Conservation (phyloP, 108 stramenopile genomes). For the Cyclostephanos tholiformis region DNA sequence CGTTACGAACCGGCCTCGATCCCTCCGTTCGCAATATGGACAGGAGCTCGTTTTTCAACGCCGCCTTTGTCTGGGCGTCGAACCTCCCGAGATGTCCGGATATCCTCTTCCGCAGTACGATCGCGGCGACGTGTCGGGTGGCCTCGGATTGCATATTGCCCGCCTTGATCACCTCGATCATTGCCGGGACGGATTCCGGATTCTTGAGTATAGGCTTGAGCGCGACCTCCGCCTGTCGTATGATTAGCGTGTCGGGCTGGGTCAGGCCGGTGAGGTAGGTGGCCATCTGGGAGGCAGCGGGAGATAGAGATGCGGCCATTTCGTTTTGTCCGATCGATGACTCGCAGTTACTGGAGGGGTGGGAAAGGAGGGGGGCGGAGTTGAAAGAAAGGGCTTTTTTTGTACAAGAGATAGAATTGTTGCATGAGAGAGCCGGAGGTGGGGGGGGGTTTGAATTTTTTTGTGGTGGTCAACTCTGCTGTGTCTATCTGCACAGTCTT, state of each 20-base stretch:
- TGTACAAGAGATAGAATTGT: too few species aligned
- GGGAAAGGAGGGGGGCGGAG: too few species aligned
- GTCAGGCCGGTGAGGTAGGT: constrained; percentile 74
- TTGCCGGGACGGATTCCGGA: constrained; percentile 72
- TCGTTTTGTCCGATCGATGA: neutral
- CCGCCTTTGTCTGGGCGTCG: constrained; percentile 58
- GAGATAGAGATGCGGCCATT: constrained; percentile 35
- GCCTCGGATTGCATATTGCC: constrained; percentile 60
- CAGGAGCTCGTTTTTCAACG: constrained; percentile 73
- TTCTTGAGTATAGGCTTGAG: constrained; percentile 89
- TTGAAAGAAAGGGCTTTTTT: too few species aligned
- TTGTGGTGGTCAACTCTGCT: too few species aligned
- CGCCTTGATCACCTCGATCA: constrained; percentile 71
- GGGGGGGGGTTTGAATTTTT: too few species aligned
- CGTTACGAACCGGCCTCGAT: constrained; percentile 81
- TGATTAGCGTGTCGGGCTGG: constrained; percentile 86
- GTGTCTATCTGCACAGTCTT: too few species aligned
- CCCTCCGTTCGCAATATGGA: constrained; percentile 74
- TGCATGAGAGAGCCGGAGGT: too few species aligned
- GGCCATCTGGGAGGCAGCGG: constrained; percentile 56
- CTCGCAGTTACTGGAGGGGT: too few species aligned
- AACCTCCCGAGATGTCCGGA: constrained; percentile 76
- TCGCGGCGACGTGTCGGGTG: constrained; percentile 90
- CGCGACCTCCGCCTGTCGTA: constrained; percentile 85
- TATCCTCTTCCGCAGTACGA: constrained; percentile 91